These are phyloP conservation scores for Penicillium lividum DNA, from an alignment of 495 filamentous ascomycete species.

Conservation along the genomic window DNA sequence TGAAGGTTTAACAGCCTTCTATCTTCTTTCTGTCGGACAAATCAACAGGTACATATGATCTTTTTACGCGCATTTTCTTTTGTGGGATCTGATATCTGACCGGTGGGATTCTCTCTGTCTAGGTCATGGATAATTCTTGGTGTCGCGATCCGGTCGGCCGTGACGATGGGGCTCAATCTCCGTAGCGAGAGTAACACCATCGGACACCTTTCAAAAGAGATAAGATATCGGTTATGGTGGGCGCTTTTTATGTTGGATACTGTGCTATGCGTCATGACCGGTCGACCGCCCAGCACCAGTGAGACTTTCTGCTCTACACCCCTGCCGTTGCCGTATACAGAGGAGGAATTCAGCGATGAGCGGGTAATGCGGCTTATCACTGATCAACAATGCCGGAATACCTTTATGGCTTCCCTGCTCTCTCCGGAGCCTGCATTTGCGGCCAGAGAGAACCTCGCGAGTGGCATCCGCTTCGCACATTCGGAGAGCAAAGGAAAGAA, in stretches of 20 bases:
- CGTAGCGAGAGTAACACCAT: constrained; percentile 52
- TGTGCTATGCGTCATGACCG: constrained; percentile 60
- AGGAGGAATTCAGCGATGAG: constrained; percentile 45
- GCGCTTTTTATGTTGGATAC: constrained; percentile 60
- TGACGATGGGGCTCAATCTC: constrained; percentile 21
- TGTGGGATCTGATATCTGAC: not conserved
- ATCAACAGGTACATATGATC: constrained; percentile 50
- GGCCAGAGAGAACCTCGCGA: constrained; percentile 4
- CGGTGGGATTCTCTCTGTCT: not conserved
- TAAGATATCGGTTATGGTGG: constrained; percentile 63
- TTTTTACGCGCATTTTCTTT: constrained; percentile 4
- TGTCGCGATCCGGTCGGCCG: not conserved
- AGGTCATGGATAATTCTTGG: constrained; percentile 9
- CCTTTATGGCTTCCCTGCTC: constrained; percentile 21
- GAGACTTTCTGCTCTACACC: constrained; percentile 58
- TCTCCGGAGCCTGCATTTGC: constrained; percentile 6
- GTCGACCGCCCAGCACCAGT: constrained; percentile 55
- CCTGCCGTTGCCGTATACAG: constrained; percentile 50
- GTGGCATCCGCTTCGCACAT: not conserved
- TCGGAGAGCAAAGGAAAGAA: not conserved
- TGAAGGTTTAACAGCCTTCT: constrained; percentile 52
- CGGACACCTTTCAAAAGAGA: constrained; percentile 53
- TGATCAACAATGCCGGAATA: constrained; percentile 29
- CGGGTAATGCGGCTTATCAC: constrained; percentile 32
- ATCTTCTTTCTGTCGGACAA: constrained; percentile 54